Conservation (phyloP, 345 rosid species). For the Eucalyptus pauciflora region DNA sequence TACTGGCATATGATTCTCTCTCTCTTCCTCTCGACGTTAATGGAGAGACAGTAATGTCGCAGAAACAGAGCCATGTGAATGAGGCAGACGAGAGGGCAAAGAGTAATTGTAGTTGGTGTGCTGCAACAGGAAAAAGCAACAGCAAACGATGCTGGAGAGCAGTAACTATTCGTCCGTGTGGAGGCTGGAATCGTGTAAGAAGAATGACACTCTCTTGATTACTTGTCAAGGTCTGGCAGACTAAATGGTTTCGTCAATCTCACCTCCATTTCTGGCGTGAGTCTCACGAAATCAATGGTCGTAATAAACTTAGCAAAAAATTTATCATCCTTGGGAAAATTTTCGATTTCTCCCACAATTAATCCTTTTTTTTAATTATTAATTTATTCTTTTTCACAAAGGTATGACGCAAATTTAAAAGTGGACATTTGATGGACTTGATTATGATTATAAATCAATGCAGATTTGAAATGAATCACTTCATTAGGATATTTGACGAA, state of each 20-base stretch:
- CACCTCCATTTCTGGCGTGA: rapidly evolving
- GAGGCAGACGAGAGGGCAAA: not conserved
- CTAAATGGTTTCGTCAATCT: not conserved
- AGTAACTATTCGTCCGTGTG: not conserved
- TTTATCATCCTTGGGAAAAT: not conserved
- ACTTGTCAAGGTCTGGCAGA: not conserved
- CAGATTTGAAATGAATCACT: not conserved
- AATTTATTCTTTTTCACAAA: not conserved
- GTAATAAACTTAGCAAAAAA: not conserved
- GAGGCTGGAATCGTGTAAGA: not conserved
- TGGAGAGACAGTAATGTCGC: not conserved
- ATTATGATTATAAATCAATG: not conserved
- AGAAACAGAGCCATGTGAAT: not conserved
- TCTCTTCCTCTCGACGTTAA: not conserved
- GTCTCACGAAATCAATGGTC: not conserved
- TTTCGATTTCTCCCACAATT: not conserved
- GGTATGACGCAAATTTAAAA: not conserved
- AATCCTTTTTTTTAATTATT: not conserved
- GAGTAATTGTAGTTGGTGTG: not conserved
- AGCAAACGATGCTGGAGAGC: not conserved
- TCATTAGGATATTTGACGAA: not conserved
- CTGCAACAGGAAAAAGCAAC: not conserved
- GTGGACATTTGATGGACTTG: not conserved
- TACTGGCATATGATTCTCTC: not conserved
- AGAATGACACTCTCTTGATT: not conserved